Evolutionary conservation across 805 yeast genomes (phyloP).

Genomic region (Saccharomyces paradoxus): DNA sequence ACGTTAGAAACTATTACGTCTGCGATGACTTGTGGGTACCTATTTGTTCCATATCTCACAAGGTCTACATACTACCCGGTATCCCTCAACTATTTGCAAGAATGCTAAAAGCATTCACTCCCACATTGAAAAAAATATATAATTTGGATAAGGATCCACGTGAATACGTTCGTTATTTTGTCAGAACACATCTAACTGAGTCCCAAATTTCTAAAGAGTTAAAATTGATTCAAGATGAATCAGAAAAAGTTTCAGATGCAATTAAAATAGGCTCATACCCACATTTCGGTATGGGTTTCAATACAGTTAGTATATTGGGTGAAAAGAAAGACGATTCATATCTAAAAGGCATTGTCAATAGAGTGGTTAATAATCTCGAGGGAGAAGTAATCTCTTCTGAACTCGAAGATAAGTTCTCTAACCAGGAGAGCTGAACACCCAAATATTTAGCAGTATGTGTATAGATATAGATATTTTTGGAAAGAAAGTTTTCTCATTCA

Average conservation of each 20-base stretch:
- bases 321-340: slow-evolving; percentile 32
- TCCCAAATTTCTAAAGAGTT: slow-evolving; percentile 62
- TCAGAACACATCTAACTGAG: slow-evolving; percentile 55
- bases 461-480: not conserved
- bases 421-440: slow-evolving; percentile 3
- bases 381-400: slow-evolving; percentile 52
- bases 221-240: slow-evolving; percentile 41
- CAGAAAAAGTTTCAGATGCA: slow-evolving; percentile 22
- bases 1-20: slow-evolving; percentile 41
- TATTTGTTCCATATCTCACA: slow-evolving; percentile 54
- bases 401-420: slow-evolving; percentile 41
- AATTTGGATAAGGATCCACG: slow-evolving; percentile 28
- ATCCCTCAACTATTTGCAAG: slow-evolving; percentile 65
- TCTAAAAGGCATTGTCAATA: slow-evolving; percentile 40
- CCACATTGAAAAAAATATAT: slow-evolving; percentile 32
- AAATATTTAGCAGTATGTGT: not conserved
- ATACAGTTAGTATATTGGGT: slow-evolving; percentile 71
- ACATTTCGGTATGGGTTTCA: slow-evolving; percentile 54
- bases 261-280: slow-evolving; percentile 83
- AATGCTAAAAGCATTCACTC: slow-evolving; percentile 41
- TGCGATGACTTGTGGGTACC: slow-evolving; percentile 73
- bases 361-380: slow-evolving; percentile 38
- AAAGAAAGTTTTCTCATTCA: not conserved
- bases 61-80: slow-evolving; percentile 73
- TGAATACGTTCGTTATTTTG: slow-evolving; percentile 42